phyloP scores from a whole-genome alignment of 1,284 basidiomycete species.

The Hemileia vastatrix region DNA sequence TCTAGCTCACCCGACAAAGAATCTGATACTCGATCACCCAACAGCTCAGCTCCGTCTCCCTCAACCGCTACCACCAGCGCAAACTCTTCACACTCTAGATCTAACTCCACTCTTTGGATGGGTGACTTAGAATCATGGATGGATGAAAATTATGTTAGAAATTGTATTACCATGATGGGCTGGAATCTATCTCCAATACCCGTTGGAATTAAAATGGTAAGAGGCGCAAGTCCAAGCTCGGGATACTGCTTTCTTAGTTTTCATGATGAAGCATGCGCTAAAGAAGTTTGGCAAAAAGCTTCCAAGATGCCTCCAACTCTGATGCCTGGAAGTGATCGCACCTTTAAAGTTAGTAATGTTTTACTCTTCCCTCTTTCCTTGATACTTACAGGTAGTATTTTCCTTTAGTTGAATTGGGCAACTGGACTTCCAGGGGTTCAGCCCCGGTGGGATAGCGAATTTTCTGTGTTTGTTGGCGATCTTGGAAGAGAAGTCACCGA shows the following conservation, averaged over 20 bases:
- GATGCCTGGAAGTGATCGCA: slow-evolving; percentile 50
- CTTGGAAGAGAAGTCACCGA: slow-evolving; percentile 79
- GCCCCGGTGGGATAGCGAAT: slow-evolving; percentile 55
- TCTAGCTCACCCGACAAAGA: too few relatives aligned
- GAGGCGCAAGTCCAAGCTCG: slow-evolving; percentile 56
- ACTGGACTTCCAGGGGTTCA: slow-evolving; percentile 48
- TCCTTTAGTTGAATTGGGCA: slow-evolving; percentile 71
- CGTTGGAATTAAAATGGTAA: slow-evolving; percentile 52
- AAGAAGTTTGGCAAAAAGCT: slow-evolving; percentile 50
- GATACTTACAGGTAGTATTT: slow-evolving; percentile 59
- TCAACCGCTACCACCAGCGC: too few relatives aligned
- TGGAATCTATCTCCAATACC: slow-evolving; percentile 50
- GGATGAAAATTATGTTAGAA: slow-evolving; percentile 78
- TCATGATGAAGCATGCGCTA: slow-evolving; percentile 59
- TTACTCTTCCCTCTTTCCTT: background rate
- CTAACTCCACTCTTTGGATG: slow-evolving; percentile 58
- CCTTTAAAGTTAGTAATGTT: slow-evolving; percentile 33
- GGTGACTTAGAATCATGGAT: slow-evolving; percentile 77
- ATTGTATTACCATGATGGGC: slow-evolving; percentile 48
- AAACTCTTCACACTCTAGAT: too few relatives aligned
- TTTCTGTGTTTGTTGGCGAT: slow-evolving; percentile 82
- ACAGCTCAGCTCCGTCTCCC: too few relatives aligned
- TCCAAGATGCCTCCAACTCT: slow-evolving; percentile 50
- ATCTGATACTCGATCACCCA: too few relatives aligned
- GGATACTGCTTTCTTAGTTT: slow-evolving; percentile 81